Percentiles rank a stretch among this genome's conserved stretches.
These are phyloP conservation scores for Naganishia friedmannii DNA, from an alignment of 768 basidiomycete species.

Conservation along the genomic window DNA sequence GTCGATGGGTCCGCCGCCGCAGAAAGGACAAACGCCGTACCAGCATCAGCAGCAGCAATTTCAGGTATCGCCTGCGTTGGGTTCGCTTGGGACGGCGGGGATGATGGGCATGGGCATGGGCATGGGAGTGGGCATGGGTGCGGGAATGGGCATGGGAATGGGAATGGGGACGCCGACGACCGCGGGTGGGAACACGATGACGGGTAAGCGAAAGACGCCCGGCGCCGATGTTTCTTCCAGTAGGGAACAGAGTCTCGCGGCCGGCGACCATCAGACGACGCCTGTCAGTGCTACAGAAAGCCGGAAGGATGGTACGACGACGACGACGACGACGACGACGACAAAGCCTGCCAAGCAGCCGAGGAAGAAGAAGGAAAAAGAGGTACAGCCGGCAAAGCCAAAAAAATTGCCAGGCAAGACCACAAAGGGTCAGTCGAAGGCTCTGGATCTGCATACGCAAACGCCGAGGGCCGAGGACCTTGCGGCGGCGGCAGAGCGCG, in stretches of 20 bases:
- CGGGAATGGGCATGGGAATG: conserved; percentile 7
- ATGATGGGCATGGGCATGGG: conserved; percentile 6
- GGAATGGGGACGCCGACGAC: conserved; percentile 5
- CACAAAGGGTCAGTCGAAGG: background rate
- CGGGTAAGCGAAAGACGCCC: conserved; percentile 13
- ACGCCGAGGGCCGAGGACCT: background rate
- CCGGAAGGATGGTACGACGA: background rate
- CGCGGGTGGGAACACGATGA: background rate
- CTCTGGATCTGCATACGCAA: background rate
- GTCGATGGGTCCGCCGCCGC: no score
- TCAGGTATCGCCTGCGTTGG: no score
- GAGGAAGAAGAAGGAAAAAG: conserved; percentile 23
- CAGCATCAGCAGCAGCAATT: no score
- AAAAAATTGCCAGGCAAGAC: background rate
- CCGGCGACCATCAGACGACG: background rate
- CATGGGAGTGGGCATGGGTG: background rate
- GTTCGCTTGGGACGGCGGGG: no score
- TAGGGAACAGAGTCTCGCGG: background rate
- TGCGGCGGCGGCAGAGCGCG: background rate
- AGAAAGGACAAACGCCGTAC: no score
- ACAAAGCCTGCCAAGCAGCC: conserved; percentile 11
- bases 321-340: background rate
- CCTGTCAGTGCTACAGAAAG: background rate
- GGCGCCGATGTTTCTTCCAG: conserved; percentile 3
- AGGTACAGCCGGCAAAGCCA: background rate